A percentile compares a stretch with the other conserved stretches of the same genome.
phyloP scores from a whole-genome alignment of 1,284 basidiomycete species.

The Malassezia brasiliensis region DNA sequence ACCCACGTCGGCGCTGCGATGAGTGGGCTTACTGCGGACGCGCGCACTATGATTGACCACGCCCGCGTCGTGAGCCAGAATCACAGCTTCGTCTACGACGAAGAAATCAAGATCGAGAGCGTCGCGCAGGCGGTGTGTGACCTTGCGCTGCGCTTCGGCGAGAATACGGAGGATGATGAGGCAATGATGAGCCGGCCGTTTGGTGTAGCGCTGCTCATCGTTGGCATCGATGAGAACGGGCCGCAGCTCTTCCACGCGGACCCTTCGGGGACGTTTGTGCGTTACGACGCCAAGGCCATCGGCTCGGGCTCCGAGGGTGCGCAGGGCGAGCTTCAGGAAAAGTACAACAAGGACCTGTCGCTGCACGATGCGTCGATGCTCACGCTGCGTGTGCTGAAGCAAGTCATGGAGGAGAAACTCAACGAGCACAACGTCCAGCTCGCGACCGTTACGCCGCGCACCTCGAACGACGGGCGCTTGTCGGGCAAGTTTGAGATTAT shows the following conservation, averaged over 20 bases:
- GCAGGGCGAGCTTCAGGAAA: constrained; percentile 91
- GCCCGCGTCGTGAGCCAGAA: constrained; percentile 85
- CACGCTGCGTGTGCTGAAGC: constrained; percentile 82
- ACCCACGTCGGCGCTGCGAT: constrained; percentile 91
- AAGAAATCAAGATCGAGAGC: constrained; percentile 71
- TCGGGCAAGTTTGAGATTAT: constrained; percentile 43
- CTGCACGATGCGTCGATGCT: constrained; percentile 77
- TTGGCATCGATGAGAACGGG: constrained; percentile 88
- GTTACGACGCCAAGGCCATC: constrained; percentile 96
- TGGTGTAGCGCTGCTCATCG: constrained; percentile 92
- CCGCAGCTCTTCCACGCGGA: constrained; percentile 90
- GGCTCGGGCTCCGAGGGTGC: constrained; percentile 96
- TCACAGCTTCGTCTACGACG: constrained; percentile 94
- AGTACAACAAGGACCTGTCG: constrained; percentile 87
- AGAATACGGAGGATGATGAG: constrained; percentile 90
- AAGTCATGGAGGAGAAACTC: constrained; percentile 99
- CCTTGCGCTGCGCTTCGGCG: constrained; percentile 90
- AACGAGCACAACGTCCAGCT: constrained; percentile 97
- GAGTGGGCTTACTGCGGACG: constrained; percentile 95
- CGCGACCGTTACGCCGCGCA: constrained; percentile 54
- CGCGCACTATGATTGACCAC: constrained; percentile 98
- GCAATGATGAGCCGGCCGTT: constrained; percentile 86
- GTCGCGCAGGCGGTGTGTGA: constrained; percentile 97
- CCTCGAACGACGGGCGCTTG: constrained; percentile 33
- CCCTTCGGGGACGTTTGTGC: constrained; percentile 95